A percentile compares a stretch with the other conserved stretches of the same genome.
Conservation (phyloP, 345 rosid species). For the Triadica sebifera region DNA sequence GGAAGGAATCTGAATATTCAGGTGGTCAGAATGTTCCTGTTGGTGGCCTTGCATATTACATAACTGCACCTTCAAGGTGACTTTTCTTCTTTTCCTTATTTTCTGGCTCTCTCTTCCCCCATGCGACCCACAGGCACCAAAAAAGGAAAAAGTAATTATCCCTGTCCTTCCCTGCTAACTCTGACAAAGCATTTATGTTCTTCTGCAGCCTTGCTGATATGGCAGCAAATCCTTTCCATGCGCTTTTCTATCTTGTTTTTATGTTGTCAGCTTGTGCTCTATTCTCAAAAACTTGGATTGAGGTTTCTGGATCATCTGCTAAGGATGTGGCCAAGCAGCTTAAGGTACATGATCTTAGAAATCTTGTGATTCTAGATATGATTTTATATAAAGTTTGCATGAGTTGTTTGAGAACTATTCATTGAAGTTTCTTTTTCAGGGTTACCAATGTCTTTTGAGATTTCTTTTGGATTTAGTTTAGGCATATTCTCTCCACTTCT, state of each 20-base stretch:
- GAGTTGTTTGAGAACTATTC: background rate
- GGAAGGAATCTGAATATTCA: constrained; percentile 87
- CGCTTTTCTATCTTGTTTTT: constrained; percentile 70
- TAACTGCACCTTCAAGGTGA: constrained; percentile 81
- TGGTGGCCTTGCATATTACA: constrained; percentile 78
- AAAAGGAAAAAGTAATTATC: background rate
- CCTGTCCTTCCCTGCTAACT: background rate
- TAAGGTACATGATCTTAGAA: constrained; percentile 41
- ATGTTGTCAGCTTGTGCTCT: constrained; percentile 84
- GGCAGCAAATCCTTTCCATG: constrained; percentile 95
- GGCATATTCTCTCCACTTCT: background rate
- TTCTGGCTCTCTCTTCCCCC: background rate
- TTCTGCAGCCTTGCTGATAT: constrained; percentile 81
- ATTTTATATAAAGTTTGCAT: background rate
- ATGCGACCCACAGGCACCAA: background rate
- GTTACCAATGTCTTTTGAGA: background rate
- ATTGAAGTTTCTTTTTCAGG: background rate
- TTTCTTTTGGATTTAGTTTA: background rate
- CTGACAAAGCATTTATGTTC: background rate
- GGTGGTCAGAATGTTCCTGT: constrained; percentile 73
- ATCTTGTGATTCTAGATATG: background rate
- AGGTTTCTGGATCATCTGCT: constrained; percentile 86
- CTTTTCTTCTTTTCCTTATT: background rate
- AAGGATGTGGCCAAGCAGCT: constrained; percentile 86
- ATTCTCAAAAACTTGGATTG: constrained; percentile 91